Conservation (phyloP, 495 filamentous ascomycete species). For the Chaetomium fimeti region DNA sequence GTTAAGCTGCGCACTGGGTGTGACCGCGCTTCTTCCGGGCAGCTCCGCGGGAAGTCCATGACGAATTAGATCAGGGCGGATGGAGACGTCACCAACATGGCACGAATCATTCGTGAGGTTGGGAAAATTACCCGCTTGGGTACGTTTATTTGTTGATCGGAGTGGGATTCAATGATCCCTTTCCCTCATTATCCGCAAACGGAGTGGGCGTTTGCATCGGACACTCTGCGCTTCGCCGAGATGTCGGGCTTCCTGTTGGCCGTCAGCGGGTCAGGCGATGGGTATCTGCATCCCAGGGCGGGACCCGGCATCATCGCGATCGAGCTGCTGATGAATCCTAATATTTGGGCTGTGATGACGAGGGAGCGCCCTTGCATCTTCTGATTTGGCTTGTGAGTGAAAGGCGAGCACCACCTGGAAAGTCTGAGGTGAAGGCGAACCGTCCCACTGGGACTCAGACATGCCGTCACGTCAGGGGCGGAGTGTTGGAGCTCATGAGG, state of each 20-base stretch:
- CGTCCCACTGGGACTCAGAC: background rate
- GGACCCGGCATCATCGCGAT: slow-evolving; percentile 34
- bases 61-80: background rate
- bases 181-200: slow-evolving; percentile 1
- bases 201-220: slow-evolving; percentile 29
- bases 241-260: slow-evolving; percentile 28
- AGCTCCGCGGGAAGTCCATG: background rate
- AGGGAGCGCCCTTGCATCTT: background rate
- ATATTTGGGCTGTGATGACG: slow-evolving; percentile 24
- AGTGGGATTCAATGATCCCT: background rate
- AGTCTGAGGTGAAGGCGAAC: background rate
- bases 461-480: too few species aligned
- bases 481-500: background rate
- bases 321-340: slow-evolving; percentile 17
- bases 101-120: background rate
- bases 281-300: slow-evolving; percentile 34
- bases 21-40: background rate
- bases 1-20: background rate
- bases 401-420: background rate
- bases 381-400: background rate
- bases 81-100: background rate
- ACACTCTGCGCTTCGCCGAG: slow-evolving; percentile 31
- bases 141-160: background rate
- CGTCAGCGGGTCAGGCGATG: slow-evolving; percentile 11
- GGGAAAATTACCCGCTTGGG: background rate